Evolutionary conservation across 2,329 filamentous ascomycete species (phyloP).

Genomic region (Hymenoscyphus infarciens): DNA sequence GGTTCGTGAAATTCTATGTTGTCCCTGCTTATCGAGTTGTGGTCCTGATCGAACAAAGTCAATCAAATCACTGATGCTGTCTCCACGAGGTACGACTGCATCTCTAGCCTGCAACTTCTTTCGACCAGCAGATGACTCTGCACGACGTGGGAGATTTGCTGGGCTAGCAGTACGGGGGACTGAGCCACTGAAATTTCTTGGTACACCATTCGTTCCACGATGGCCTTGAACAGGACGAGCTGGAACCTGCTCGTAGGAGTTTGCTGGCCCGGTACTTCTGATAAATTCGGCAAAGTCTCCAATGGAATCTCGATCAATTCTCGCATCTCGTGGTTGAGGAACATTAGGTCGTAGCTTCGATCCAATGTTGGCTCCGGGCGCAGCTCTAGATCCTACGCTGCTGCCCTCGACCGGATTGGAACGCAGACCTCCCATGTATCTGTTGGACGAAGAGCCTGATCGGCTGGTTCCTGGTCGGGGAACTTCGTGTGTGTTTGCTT

Average conservation of each 20-base stretch:
- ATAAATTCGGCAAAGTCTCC: conserved; percentile 88
- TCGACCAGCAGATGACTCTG: conserved; percentile 40
- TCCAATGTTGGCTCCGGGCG: conserved; percentile 18
- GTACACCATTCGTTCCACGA: conserved; percentile 32
- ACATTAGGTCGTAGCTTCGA: conserved; percentile 26
- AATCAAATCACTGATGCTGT: conserved; percentile 80
- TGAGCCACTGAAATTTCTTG: conserved; percentile 26
- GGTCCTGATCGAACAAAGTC: conserved; percentile 91
- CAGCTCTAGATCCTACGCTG: conserved; percentile 16
- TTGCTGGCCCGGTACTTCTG: conserved; percentile 65
- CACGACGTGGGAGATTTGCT: conserved; percentile 25
- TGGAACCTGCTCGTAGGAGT: conserved; percentile 32
- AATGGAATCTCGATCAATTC: conserved; percentile 66
- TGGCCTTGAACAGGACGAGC: conserved; percentile 34
- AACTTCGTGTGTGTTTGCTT: conserved; percentile 13
- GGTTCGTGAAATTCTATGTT: conserved; percentile 73
- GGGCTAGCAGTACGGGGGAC: conserved; percentile 17
- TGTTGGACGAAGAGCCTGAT: conserved; percentile 30
- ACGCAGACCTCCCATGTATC: conserved; percentile 25
- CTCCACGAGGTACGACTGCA: conserved; percentile 57
- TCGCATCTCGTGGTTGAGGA: conserved; percentile 64
- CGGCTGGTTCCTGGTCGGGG: conserved; percentile 24
- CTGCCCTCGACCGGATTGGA: conserved; percentile 19
- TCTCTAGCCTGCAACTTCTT: conserved; percentile 68
- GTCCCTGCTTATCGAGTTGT: conserved; percentile 49